Evolutionary conservation across 2,329 filamentous ascomycete species (phyloP), one percentile per base, ranked within the genome.

Genomic region (Metarhizium album): DNA sequence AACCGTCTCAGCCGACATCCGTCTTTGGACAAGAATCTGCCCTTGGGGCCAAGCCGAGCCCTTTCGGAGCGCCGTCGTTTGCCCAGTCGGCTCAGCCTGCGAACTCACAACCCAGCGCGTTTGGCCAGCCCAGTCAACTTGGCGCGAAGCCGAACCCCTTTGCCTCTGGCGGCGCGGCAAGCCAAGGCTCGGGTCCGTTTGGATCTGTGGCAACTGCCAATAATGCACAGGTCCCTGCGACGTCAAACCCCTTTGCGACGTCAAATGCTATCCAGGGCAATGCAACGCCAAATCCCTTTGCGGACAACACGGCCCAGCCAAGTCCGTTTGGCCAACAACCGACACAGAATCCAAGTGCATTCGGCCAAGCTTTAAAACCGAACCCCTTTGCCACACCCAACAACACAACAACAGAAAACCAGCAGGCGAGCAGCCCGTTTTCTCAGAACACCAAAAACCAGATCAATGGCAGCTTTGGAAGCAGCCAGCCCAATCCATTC

Each of bases 1-100:
- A 75, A 40, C 56, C 46, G 23, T 60, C 68, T n/a, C 66, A 61
- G 38, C 40, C 57, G 31, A 52, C 59, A 29, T 59, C 66, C 14
- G 57, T 64, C 0, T 73, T 74, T 52, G 70, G 71, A 1, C 71
- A 75, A 50, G 65, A 73, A 29, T 63, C 69, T 37, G 52, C 60
- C 2, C 51, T 67, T 27, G 66, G 63, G 11, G 55, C 59, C 22
- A 63, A 63, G 16, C 59, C 63, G 13, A 70, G 60, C 54, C 62
- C 68, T 1, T 70, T 71, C 54, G 65, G 62, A 37, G 40, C 58
- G 37, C 59, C 63, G 2, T 62, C 64, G 0, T 68, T 64, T 49
- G 67, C 61, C 2, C 69, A 70, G 51, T 58, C 70, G 20, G 57
- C 64, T 48, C 64, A 69, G 45, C 50, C 43, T 46, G 57, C 62